These are phyloP conservation scores for Cordyceps militaris DNA, from an alignment of 2,329 filamentous ascomycete species.

Conservation along the genomic window DNA sequence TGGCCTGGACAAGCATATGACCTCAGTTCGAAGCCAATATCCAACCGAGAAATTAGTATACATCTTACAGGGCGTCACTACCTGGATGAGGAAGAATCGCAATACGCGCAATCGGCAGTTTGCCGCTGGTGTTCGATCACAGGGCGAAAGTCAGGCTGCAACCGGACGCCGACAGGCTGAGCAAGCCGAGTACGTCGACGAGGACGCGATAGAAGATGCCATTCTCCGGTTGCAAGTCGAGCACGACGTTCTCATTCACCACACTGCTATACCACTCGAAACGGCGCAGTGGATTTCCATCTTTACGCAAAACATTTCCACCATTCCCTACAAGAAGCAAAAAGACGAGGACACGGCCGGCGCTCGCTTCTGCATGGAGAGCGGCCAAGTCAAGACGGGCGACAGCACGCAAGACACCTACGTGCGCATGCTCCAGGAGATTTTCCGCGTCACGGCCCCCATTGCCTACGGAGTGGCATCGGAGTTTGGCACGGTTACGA, in stretches of 20 bases:
- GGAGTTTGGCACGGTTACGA: conserved; percentile 51
- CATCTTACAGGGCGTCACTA: conserved; percentile 60
- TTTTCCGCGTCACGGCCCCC: conserved; percentile 62
- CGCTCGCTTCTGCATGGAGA: conserved; percentile 71
- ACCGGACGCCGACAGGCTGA: conserved; percentile 33
- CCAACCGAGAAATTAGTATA: conserved; percentile 53
- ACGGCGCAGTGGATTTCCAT: conserved; percentile 65
- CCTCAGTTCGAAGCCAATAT: conserved; percentile 47
- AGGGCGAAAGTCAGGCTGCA: conserved; percentile 19
- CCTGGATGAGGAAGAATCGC: conserved; percentile 63
- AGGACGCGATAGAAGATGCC: conserved; percentile 63
- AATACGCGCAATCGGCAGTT: conserved; percentile 63
- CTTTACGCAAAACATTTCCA: conserved; percentile 74
- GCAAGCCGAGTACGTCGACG: conserved; percentile 48
- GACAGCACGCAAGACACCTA: conserved; percentile 61
- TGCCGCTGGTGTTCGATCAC: conserved; percentile 52
- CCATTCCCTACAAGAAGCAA: conserved; percentile 61
- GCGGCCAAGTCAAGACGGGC: conserved; percentile 66
- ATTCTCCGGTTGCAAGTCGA: conserved; percentile 62
- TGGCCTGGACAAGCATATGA: conserved; percentile 52
- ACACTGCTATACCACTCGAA: conserved; percentile 53
- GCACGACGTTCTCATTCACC: conserved; percentile 62
- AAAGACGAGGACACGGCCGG: conserved; percentile 42
- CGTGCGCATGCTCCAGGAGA: conserved; percentile 68
- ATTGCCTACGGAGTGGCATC: conserved; percentile 63